Conservation (phyloP, 2,329 filamentous ascomycete genomes). For the Zalaria obscura region DNA sequence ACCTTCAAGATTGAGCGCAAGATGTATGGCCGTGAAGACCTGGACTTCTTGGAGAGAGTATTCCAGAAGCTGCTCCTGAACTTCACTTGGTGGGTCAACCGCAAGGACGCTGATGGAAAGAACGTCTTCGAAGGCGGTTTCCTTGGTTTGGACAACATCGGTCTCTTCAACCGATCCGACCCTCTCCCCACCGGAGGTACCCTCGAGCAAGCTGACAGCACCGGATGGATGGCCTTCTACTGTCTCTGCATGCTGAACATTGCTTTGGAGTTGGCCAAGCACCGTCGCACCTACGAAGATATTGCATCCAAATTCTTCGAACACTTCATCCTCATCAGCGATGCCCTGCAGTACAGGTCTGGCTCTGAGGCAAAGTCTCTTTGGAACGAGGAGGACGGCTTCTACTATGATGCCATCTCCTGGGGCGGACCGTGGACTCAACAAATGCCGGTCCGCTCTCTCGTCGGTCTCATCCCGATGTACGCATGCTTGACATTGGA, state of each 20-base stretch:
- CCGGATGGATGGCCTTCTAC: conserved; percentile 98
- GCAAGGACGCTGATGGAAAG: conserved; percentile 87
- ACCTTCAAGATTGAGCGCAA: conserved; percentile 98
- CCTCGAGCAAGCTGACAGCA: conserved; percentile 92
- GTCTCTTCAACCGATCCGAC: conserved; percentile 92
- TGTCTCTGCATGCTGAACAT: conserved; percentile 96
- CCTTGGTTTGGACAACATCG: conserved; percentile 91
- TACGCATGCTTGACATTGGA: conserved; percentile 88
- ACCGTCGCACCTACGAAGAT: conserved; percentile 89
- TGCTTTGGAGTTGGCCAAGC: conserved; percentile 84
- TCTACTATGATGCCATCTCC: conserved; percentile 97
- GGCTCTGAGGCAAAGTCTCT: conserved; percentile 64
- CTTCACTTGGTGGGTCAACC: conserved; percentile 99
- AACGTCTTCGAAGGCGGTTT: conserved; percentile 97
- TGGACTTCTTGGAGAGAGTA: conserved; percentile 89
- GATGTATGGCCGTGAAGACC: conserved; percentile 84
- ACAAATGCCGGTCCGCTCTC: conserved; percentile 78
- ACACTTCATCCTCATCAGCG: conserved; percentile 94
- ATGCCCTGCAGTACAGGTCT: conserved; percentile 72
- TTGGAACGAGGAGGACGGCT: conserved; percentile 93
- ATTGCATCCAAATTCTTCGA: conserved; percentile 98
- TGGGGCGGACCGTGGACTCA: conserved; percentile 90
- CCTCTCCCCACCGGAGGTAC: conserved; percentile 86
- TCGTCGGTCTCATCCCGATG: conserved; percentile 85
- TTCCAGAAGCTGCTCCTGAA: conserved; percentile 94